A percentile compares a stretch with the other conserved stretches of the same genome.
phyloP scores from a whole-genome alignment of 331 rosid species.

The Ulmus americana region DNA sequence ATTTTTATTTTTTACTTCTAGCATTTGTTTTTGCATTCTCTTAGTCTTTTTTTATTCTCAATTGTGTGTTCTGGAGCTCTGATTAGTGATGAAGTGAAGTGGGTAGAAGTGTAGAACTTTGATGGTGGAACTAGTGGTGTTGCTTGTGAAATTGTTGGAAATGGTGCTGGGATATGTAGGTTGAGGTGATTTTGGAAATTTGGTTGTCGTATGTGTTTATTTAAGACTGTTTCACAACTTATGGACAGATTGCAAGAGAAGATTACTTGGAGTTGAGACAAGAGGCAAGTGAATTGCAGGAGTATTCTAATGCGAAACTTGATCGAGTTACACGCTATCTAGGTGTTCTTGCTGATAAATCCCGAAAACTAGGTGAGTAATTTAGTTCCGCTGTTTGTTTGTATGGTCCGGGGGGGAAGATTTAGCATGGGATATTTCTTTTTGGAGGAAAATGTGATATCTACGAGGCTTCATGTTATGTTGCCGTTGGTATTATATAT shows the following conservation, averaged over 20 bases:
- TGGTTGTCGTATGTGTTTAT: constrained; percentile 7
- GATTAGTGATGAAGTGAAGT: too few species aligned
- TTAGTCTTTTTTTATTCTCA: too few species aligned
- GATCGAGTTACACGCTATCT: constrained; percentile 86
- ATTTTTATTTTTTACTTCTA: not conserved
- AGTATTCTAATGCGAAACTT: constrained; percentile 86
- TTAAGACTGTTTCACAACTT: constrained; percentile 19
- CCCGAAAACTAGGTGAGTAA: constrained; percentile 67
- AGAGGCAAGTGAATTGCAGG: constrained; percentile 90
- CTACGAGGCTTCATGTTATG: not conserved
- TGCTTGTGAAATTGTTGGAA: too few species aligned
- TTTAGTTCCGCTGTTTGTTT: constrained; percentile 17
- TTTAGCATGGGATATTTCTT: not conserved
- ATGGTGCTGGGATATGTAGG: not conserved
- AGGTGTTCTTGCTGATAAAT: constrained; percentile 84
- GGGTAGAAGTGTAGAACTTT: too few species aligned
- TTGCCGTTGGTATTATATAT: not conserved
- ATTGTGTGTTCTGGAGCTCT: too few species aligned
- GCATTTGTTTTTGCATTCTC: not conserved
- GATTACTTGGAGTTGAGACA: constrained; percentile 79
- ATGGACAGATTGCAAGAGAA: constrained; percentile 77
- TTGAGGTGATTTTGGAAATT: not conserved
- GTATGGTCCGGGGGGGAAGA: not conserved
- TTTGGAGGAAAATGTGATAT: not conserved
- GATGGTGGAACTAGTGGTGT: too few species aligned